Base-by-base conservation (phyloP, 78 protist species). In the Dictyostelium firmibasis region DNA sequence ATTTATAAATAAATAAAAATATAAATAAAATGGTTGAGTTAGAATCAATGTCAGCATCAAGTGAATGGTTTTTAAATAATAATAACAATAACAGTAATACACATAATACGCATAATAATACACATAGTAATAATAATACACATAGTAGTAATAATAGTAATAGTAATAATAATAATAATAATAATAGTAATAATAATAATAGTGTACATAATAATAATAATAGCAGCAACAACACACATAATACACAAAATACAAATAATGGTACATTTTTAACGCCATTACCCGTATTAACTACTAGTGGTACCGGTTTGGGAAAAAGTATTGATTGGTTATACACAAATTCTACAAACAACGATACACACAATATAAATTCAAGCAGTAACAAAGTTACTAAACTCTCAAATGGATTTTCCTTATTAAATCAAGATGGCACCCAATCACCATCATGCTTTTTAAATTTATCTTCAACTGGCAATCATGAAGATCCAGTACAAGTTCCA, bases 401-500 rank as follows among this genome's bases (percentile, higher is more conserved):
- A 38, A 76, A 33, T 76, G 82, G 82, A 35, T 76, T 76, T 20
- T 70, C 77, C 13, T 70, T 70, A 29, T 70, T 70, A 29, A 64
- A 64, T 64, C 77, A 70, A 31, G 86, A 81, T 81, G 86, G 86
- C 0, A 81, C 69, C 18, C 69, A 81, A 53, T 81, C 86, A 81
- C 86, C 86, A 57, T 81, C 86, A 20, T 38, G n/a, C 23, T 81
- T 81, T 57, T 57, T 81, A 57, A 81, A 81, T 81, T 33, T 81
- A 79, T 44, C 84, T 9, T 79, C 67, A 79, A 79, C 67, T 18
- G 33, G 60, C 57, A 64, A 31, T 29, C 75, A 81, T n/a, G 67
- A 43, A n/a, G 38, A 43, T 3, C 57, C 57, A 13, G 67, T 36
- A 43, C 64, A n/a, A 43, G 64, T 78, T 13, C 77, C 77, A 70